Evolutionary conservation across 78 protist species (phyloP).

Genomic region (Dictyostelium citrinum): DNA sequence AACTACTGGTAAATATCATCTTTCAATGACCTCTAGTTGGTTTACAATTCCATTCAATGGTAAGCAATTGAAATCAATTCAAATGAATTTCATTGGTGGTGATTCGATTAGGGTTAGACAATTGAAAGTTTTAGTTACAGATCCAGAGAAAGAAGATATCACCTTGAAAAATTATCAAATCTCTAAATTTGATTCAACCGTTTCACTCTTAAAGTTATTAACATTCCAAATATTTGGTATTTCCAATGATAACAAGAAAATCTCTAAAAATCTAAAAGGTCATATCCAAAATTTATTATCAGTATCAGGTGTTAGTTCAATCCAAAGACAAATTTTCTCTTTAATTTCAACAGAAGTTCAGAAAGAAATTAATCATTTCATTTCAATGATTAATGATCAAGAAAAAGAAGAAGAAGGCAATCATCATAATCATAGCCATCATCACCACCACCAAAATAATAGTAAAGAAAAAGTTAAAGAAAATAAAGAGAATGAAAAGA

Average conservation of each 20-base stretch:
- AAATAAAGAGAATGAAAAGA: not conserved
- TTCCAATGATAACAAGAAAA: not conserved
- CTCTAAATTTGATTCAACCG: constrained; percentile 52
- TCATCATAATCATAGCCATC: too few relatives aligned
- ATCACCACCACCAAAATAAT: too few relatives aligned
- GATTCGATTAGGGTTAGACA: constrained; percentile 32
- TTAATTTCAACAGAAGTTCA: constrained; percentile 44
- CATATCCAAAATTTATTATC: constrained; percentile 23
- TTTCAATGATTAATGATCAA: not conserved
- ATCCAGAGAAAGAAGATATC: not conserved
- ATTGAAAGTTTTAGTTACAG: not conserved
- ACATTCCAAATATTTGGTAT: constrained; percentile 74
- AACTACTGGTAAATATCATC: not conserved
- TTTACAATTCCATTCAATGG: constrained; percentile 13
- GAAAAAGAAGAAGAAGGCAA: not conserved
- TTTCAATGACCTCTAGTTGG: not conserved
- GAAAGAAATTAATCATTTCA: constrained; percentile 49
- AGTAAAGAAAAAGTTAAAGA: not conserved
- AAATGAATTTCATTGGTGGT: not conserved
- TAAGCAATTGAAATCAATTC: not conserved
- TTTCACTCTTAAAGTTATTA: constrained; percentile 27
- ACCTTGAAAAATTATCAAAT: not conserved
- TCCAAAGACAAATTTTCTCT: constrained; percentile 68
- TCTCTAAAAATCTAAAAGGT: constrained; percentile 10
- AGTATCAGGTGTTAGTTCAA: not conserved